phyloP scores from a whole-genome alignment of 805 yeast species.

The Candida krabiensis region DNA sequence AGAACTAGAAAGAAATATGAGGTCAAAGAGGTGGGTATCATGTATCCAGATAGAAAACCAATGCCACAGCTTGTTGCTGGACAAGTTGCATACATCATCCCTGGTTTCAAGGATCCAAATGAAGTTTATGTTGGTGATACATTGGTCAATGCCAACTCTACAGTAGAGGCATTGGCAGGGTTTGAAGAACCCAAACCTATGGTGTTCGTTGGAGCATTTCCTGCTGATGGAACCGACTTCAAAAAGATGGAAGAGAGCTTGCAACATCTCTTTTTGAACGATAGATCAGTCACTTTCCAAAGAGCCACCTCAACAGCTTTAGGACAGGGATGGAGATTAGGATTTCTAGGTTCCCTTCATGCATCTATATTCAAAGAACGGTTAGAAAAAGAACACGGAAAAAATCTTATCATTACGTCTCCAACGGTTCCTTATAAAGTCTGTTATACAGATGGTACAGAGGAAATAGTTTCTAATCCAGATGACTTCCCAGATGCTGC shows the following conservation, averaged over 20 bases:
- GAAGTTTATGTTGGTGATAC: conserved; percentile 95
- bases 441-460: conserved; percentile 63
- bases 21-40: conserved; percentile 88
- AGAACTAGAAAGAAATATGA: conserved; percentile 78
- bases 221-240: conserved; percentile 92
- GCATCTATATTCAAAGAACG: conserved; percentile 94
- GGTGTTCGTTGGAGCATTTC: conserved; percentile 98
- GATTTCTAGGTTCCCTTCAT: conserved; percentile 91
- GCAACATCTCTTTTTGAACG: conserved; percentile 85
- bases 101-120: conserved; percentile 85
- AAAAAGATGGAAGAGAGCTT: conserved; percentile 86
- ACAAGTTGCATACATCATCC: conserved; percentile 92
- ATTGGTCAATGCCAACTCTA: conserved; percentile 56
- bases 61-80: conserved; percentile 74
- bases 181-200: conserved; percentile 97
- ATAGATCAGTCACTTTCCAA: conserved; percentile 84
- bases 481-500: conserved; percentile 82
- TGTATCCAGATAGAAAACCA: conserved; percentile 85
- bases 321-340: conserved; percentile 98
- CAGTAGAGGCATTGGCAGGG: conserved; percentile 82
- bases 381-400: conserved; percentile 90
- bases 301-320: conserved; percentile 91
- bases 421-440: conserved; percentile 94
- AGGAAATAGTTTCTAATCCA: conserved; percentile 77
- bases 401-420: conserved; percentile 85